Percentiles rank a stretch among this genome's conserved stretches.
Evolutionary conservation across 768 basidiomycete genomes (phyloP).

Genomic region (Naganishia onofrii): DNA sequence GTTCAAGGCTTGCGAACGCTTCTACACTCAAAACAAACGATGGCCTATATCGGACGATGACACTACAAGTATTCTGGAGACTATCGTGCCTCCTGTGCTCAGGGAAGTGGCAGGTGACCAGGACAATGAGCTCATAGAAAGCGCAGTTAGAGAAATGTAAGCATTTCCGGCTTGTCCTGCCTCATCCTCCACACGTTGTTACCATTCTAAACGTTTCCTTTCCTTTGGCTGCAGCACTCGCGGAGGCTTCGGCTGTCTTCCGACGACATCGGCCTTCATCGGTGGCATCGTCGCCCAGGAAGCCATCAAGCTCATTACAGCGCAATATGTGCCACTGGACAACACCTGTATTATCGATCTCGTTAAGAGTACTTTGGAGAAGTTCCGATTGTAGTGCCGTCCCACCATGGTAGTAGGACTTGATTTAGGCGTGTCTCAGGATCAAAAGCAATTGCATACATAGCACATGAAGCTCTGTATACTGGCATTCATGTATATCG

Average conservation of each 20-base stretch:
- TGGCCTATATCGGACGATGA: constrained; percentile 43
- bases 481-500: too few relatives aligned
- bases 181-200: too few relatives aligned
- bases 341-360: constrained; percentile 83
- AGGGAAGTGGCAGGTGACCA: background rate
- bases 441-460: background rate
- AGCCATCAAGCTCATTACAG: constrained; percentile 92
- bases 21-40: constrained; percentile 37
- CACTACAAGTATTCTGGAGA: constrained; percentile 24
- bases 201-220: background rate
- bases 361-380: constrained; percentile 51
- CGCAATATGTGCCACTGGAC: constrained; percentile 87
- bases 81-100: background rate
- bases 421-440: background rate
- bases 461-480: too few relatives aligned
- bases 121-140: background rate
- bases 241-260: constrained; percentile 57
- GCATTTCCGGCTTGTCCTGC: constrained; percentile 39
- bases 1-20: constrained; percentile 47
- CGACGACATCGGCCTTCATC: constrained; percentile 87
- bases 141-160: constrained; percentile 69
- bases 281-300: constrained; percentile 95
- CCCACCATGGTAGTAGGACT: background rate
- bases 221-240: constrained; percentile 33
- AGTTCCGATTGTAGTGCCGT: constrained; percentile 41